Evolutionary conservation across 73 alveolate species (phyloP), one percentile per base, ranked within the genome.

Genomic region (Diophrys sp.): DNA sequence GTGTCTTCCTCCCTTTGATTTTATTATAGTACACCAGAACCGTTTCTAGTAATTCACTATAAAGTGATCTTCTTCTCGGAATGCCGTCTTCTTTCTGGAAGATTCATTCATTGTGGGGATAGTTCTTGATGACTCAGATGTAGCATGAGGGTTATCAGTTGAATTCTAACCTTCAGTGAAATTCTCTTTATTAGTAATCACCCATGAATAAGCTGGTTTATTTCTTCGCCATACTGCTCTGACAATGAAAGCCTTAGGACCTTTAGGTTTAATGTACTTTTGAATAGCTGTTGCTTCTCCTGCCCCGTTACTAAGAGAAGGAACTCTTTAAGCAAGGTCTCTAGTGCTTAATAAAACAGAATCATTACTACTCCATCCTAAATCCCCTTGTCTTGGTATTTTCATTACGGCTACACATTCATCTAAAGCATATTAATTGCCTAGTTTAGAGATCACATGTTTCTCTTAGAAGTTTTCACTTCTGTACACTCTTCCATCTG

Each of bases 191-290:
- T 95, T 95, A 1, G 99, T 92, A 30, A 96, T 91, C 23, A 92
- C 85, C 87, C 93, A 96, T 14, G 93, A 85, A 44, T 71, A 80
- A 30, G 96, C 88, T 55, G 94, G 93, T 73, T 92, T 94, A 73
- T 88, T 87, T 81, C 92, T 93, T 77, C 96, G 88, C 95, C 94
- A 95, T 33, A 94, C 94, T 18, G 97, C 88, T 78, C 99, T 86
- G 67, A 97, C 92, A 2, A 96, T 77, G 77, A 93, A 96, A 14
- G 99, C 97, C 75, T 90, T 90, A 28, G 99, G 99, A 14, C 99
- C 99, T 72, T 96, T 87, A 67, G 97, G 82, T 82, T 95, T 96
- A 5, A 96, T 94, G 75, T 90, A 96, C 79, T 96, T 90, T 83
- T 96, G 96, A 23, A 96, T 80, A 14, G 92, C 98, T 67, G 94